These are phyloP conservation scores for Solanum hybrid DNA, from an alignment of 305 asterid species.

Conservation along the genomic window DNA sequence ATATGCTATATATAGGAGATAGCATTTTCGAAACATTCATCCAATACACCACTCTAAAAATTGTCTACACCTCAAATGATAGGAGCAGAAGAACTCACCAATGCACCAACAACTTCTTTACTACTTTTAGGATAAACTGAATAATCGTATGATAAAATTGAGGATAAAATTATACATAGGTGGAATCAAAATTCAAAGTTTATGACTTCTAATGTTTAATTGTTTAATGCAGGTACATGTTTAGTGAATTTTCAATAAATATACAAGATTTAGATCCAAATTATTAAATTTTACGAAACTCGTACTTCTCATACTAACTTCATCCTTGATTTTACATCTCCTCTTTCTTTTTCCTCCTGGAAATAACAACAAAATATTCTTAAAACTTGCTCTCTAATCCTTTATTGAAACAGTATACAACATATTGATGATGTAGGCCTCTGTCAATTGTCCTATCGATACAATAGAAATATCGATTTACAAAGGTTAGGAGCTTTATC, in stretches of 20 bases:
- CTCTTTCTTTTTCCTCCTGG: not conserved
- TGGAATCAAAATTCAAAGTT: not conserved
- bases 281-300: not conserved
- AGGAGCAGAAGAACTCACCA: not conserved
- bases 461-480: too few species aligned
- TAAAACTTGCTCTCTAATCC: not conserved
- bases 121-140: not conserved
- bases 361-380: not conserved
- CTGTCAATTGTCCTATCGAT: too few species aligned
- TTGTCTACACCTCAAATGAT: not conserved
- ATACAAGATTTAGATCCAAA: not conserved
- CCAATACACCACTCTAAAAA: not conserved
- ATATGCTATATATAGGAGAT: not conserved
- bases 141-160: not conserved
- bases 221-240: not conserved
- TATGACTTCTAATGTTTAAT: not conserved
- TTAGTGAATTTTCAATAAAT: not conserved
- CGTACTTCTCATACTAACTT: not conserved
- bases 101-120: not conserved
- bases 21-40: not conserved
- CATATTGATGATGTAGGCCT: not conserved
- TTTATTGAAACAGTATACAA: not conserved
- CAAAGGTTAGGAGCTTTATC: not conserved
- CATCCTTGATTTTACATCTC: not conserved
- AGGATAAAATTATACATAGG: not conserved